A percentile compares a stretch with the other conserved stretches of the same genome.
These are phyloP conservation scores for Dioscorea zingiberensis DNA, from an alignment of 106 monocot genomes.

Conservation along the genomic window DNA sequence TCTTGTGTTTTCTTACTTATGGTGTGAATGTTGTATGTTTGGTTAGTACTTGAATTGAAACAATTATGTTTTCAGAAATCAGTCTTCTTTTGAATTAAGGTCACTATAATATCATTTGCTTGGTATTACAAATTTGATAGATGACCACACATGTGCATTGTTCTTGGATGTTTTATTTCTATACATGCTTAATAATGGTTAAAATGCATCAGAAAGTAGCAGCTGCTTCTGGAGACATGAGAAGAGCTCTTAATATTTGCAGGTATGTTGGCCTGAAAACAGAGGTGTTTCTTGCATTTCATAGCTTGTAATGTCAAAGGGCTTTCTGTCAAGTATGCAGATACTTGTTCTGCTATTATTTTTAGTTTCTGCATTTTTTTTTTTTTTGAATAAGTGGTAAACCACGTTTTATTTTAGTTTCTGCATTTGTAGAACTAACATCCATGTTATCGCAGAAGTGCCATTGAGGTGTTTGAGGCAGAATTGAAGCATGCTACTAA, in stretches of 20 bases:
- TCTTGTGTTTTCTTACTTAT: background rate
- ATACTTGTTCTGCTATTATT: too few relatives aligned
- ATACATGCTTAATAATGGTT: conserved; percentile 1
- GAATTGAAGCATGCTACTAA: conserved; percentile 35
- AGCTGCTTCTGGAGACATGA: conserved; percentile 96
- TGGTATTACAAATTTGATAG: too few relatives aligned
- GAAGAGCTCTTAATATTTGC: conserved; percentile 87
- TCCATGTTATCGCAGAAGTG: conserved; percentile 48
- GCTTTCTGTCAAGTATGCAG: too few relatives aligned
- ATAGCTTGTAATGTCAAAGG: too few relatives aligned
- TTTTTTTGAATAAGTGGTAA: too few relatives aligned
- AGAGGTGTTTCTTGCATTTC: too few relatives aligned
- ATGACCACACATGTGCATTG: too few relatives aligned
- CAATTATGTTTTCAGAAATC: background rate
- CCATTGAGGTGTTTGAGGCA: conserved; percentile 75
- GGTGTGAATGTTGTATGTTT: background rate
- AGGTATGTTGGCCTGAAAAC: conserved; percentile 53
- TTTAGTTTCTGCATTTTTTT: too few relatives aligned
- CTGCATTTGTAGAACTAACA: too few relatives aligned
- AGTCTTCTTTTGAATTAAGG: background rate
- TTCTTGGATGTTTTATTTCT: too few relatives aligned
- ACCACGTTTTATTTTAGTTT: too few relatives aligned
- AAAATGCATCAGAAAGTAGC: conserved; percentile 75
- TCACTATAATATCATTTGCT: background rate
- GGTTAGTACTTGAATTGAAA: background rate